Evolutionary conservation across 2,329 filamentous ascomycete species (phyloP).

Genomic region (Aspergillus sp.): DNA sequence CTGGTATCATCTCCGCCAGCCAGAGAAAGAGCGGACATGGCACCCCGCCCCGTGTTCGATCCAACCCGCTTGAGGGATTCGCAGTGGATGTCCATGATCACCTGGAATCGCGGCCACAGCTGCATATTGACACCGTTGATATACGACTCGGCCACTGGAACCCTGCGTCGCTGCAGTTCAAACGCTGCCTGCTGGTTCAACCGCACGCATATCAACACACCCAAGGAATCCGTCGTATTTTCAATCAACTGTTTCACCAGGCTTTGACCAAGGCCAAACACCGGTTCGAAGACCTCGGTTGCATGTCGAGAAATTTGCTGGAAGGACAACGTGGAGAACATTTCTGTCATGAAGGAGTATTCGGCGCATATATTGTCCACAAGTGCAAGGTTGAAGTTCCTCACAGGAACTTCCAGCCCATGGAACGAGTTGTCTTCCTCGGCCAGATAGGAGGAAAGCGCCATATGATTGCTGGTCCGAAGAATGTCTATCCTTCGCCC

Average conservation of each 20-base stretch:
- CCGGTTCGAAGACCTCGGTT: slow-evolving; percentile 77
- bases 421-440: slow-evolving; percentile 82
- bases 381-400: slow-evolving; percentile 87
- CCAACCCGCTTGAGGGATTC: slow-evolving; percentile 64
- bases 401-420: slow-evolving; percentile 82
- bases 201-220: slow-evolving; percentile 80
- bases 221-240: slow-evolving; percentile 72
- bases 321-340: slow-evolving; percentile 73
- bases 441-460: slow-evolving; percentile 77
- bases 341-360: slow-evolving; percentile 84
- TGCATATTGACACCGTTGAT: slow-evolving; percentile 94
- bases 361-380: slow-evolving; percentile 91
- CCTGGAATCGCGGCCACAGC: slow-evolving; percentile 90
- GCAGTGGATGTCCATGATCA: slow-evolving; percentile 86
- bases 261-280: slow-evolving; percentile 70
- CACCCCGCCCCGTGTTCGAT: slow-evolving; percentile 37
- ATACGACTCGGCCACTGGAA: slow-evolving; percentile 81
- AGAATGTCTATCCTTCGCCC: slow-evolving; percentile 79
- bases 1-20: slow-evolving; percentile 38
- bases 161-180: slow-evolving; percentile 80
- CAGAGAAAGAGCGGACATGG: slow-evolving; percentile 46
- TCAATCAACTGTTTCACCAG: slow-evolving; percentile 69
- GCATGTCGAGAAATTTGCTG: slow-evolving; percentile 75
- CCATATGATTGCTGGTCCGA: slow-evolving; percentile 60
- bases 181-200: slow-evolving; percentile 92